A percentile compares a stretch with the other conserved stretches of the same genome.
Conservation (phyloP, 495 filamentous ascomycete genomes). For the Aspergillus carlsbadensis region DNA sequence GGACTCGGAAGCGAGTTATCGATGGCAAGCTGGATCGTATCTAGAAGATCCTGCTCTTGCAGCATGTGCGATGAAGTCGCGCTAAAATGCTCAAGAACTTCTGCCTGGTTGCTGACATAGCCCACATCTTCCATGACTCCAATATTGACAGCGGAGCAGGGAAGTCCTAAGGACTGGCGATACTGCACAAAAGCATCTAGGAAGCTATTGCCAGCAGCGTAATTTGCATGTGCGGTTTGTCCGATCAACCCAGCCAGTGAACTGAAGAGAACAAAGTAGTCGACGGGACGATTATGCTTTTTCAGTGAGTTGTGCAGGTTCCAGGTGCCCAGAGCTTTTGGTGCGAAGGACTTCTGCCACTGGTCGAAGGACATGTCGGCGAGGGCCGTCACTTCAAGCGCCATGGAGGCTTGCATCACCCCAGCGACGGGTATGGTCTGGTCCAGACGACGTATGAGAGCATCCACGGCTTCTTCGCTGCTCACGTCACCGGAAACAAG, state of each 20-base stretch:
- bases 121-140: constrained; percentile 10
- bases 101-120: not conserved
- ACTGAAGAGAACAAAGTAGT: constrained; percentile 1
- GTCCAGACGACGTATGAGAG: not conserved
- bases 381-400: not conserved
- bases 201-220: constrained; percentile 6
- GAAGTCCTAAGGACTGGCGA: not conserved
- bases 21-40: not conserved
- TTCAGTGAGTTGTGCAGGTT: constrained; percentile 5
- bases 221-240: constrained; percentile 1
- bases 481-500: constrained; percentile 4
- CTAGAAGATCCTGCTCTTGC: not conserved
- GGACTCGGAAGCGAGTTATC: not conserved
- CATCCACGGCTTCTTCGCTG: not conserved
- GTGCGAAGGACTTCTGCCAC: not conserved
- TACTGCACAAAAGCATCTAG: constrained; percentile 6
- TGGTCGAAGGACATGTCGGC: not conserved
- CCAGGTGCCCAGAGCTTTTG: constrained; percentile 8
- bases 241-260: not conserved
- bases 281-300: not conserved
- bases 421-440: not conserved
- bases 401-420: constrained; percentile 9
- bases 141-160: not conserved
- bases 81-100: not conserved
- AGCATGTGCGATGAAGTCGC: not conserved